phyloP scores from a whole-genome alignment of 2,329 filamentous ascomycete species.

The Blumeria hordei region DNA sequence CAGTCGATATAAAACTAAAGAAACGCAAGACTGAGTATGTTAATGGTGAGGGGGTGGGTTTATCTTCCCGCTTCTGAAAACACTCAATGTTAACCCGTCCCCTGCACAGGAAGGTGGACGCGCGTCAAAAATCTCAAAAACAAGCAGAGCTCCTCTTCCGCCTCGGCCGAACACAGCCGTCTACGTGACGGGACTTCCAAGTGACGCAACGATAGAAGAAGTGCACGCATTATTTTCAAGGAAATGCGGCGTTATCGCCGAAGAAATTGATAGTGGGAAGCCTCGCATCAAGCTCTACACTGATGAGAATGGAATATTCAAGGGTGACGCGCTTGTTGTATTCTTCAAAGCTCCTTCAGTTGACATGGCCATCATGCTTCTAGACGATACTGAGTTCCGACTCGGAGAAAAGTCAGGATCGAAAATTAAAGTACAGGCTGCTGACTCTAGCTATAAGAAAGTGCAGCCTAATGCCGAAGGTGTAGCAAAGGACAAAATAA shows the following conservation, averaged over 20 bases:
- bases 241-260: slow-evolving; percentile 75
- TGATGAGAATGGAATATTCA: slow-evolving; percentile 61
- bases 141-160: slow-evolving; percentile 14
- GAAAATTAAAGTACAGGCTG: slow-evolving; percentile 58
- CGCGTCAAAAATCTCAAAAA: slow-evolving; percentile 14
- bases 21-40: slow-evolving; percentile 28
- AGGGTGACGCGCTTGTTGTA: slow-evolving; percentile 77
- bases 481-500: slow-evolving; percentile 23
- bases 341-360: slow-evolving; percentile 96
- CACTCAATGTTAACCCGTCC: too few relatives aligned
- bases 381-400: slow-evolving; percentile 65
- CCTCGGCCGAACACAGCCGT: slow-evolving; percentile 58
- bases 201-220: slow-evolving; percentile 56
- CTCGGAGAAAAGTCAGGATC: slow-evolving; percentile 28
- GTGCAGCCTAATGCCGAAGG: slow-evolving; percentile 35
- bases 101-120: slow-evolving; percentile 13
- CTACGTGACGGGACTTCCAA: slow-evolving; percentile 71
- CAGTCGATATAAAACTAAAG: slow-evolving; percentile 20
- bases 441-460: slow-evolving; percentile 82
- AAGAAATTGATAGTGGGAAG: slow-evolving; percentile 71
- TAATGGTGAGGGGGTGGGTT: slow-evolving; percentile 25
- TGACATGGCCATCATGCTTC: slow-evolving; percentile 53
- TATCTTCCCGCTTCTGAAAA: background rate
- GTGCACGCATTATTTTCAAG: slow-evolving; percentile 60
- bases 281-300: slow-evolving; percentile 86